Base-by-base conservation (phyloP, 2,329 filamentous ascomycete species). In the Aspergillus sp. region DNA sequence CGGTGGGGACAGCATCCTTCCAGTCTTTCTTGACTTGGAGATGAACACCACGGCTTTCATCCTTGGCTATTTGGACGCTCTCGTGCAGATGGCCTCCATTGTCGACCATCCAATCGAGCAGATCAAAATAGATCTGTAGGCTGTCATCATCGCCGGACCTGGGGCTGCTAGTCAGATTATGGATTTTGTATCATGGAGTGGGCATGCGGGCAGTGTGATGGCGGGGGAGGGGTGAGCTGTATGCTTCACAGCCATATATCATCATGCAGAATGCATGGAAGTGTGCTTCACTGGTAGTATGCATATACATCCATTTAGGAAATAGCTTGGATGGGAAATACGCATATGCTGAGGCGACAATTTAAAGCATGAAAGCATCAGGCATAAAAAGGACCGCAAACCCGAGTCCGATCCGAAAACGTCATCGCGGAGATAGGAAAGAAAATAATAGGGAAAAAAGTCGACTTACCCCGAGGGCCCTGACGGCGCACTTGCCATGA, bases 31-130 rank as follows among this genome's bases (percentile, higher is more conserved):
- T 71, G 41, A 75, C 73, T 61, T 75, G 71, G 8, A 77, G 63
- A 62, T 77, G 73, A 3, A 76, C 72, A 25, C 75, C 75, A 15
- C 72, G 73, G 7, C 59, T 61, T 32, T 68, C 68, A 60, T 77
- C 74, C 50, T 71, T 66, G 38, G 73, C 67, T 44, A 77, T 70
- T 15, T 71, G 69, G 5, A 76, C 72, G 54, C 66, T 69, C 25
- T 74, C 68, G 47, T 74, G 68, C 25, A 77, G 64, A 7, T 65
- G 64, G 15, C 75, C 75, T 25, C 73, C 73, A 55, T 77, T 62
- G 8, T 58, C 58, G 44, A 58, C 55, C 44, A 75, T 68, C 75
- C 75, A 77, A 54, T 70, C 50, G n/a, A 73, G 60, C 32, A 77
- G 70, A 8, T 66, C 57, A 27, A 62, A 65, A 57, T 76, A 75